Evolutionary conservation across 805 yeast genomes (phyloP).

Genomic region (Hermanozyma aechmeae): DNA sequence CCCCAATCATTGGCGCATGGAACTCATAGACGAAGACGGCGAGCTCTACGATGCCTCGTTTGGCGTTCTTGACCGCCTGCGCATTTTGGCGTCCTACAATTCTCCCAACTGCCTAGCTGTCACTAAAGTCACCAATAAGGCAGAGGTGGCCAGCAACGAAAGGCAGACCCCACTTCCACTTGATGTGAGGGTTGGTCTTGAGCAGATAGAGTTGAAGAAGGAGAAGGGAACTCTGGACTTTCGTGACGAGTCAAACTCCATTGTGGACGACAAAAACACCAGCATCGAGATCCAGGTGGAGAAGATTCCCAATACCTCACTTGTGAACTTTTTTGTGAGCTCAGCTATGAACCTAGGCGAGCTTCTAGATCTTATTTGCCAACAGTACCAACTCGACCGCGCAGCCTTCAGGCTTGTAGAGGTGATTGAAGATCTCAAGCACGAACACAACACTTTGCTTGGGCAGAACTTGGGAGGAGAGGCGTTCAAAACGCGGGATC

Average conservation of each 20-base stretch:
- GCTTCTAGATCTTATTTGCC: constrained; percentile 16
- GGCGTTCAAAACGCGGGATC: too few species aligned
- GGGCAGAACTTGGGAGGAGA: too few species aligned
- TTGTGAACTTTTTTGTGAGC: constrained; percentile 8
- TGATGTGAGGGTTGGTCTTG: constrained; percentile 28
- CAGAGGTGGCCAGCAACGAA: constrained; percentile 40
- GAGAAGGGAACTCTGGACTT: too few species aligned
- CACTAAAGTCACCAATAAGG: constrained; percentile 43
- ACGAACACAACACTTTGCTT: too few species aligned
- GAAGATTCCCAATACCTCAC: constrained; percentile 6
- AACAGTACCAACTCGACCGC: constrained; percentile 17
- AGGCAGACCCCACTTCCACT: constrained; percentile 44
- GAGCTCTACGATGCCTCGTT: constrained; percentile 81
- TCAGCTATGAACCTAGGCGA: constrained; percentile 9
- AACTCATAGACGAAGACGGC: constrained; percentile 86
- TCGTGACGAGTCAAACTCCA: too few species aligned
- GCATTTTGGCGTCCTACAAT: constrained; percentile 61
- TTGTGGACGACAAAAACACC: constrained; percentile 2
- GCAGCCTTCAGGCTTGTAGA: constrained; percentile 17
- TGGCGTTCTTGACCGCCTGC: constrained; percentile 71
- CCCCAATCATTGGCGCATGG: constrained; percentile 68
- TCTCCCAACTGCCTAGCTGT: constrained; percentile 73
- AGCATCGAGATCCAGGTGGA: constrained; percentile 9
- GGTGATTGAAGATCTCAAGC: too few species aligned
- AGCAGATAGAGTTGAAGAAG: too few species aligned